Evolutionary conservation across 1,284 basidiomycete genomes (phyloP), one percentile per base, ranked within the genome.

Genomic region (Cystobasidium slooffiae): DNA sequence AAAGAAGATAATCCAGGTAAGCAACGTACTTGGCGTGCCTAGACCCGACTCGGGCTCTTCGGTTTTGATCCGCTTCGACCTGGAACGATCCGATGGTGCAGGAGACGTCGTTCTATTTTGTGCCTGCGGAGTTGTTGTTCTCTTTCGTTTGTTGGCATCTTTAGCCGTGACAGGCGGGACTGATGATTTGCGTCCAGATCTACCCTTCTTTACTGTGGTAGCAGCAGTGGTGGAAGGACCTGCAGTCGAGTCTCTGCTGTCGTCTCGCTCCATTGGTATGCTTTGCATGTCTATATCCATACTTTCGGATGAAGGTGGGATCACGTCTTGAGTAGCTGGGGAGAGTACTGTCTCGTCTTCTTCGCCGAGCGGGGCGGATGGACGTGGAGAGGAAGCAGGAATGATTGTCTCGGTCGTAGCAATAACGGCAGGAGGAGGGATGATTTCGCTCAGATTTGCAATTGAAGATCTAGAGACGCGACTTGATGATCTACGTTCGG

Each of bases 31-130:
- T 46, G 70, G 70, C 20, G 70, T 73, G 1, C 70, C 63, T 3
- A 65, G 37, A 7, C 59, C 63, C 2, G 70, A 73, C n/a, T 73
- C 70, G 41, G 63, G 51, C 52, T 73, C 70, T 49, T 73, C 70
- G 8, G 70, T 73, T 53, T 73, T 73, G 10, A 73, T 37, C 20
- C 70, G 47, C 63, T 73, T 73, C 7, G 51, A 49, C 12, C 70
- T 24, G 14, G 70, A 73, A 22, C 31, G 49, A 24, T 73, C 70
- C 39, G 70, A 73, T n/a, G 63, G 53, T 22, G 53, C 53, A 20
- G 70, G 70, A 12, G 70, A 73, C 12, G 18, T 49, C 16, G 59
- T 55, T 44, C 62, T 49, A n/a, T 47, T 46, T 10, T 62, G 31
- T 7, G 56, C 58, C 10, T 65, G 70, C 2, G 70, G 63, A 4